Conservation (phyloP, 164 flowering plant species). For the Vitis cinerea region DNA sequence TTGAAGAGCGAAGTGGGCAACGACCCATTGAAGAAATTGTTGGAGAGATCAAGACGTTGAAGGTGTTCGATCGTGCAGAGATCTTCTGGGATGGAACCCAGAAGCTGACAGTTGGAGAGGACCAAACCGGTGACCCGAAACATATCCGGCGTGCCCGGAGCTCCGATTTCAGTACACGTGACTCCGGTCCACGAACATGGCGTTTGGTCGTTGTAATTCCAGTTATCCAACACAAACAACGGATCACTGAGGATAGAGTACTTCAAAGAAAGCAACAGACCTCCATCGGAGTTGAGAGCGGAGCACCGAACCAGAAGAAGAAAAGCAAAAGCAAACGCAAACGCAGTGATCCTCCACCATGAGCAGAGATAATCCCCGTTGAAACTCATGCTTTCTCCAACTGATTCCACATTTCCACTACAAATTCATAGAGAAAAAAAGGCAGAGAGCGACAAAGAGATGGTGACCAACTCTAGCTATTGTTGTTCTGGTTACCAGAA, state of each 20-base stretch:
- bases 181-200: slow-evolving; percentile 72
- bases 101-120: slow-evolving; percentile 46
- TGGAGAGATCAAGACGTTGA: slow-evolving; percentile 47
- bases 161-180: slow-evolving; percentile 31
- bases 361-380: slow-evolving; percentile 8
- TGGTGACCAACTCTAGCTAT: slow-evolving; percentile 25
- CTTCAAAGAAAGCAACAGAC: slow-evolving; percentile 53
- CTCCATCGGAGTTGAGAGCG: slow-evolving; percentile 54
- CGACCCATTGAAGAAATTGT: slow-evolving; percentile 54
- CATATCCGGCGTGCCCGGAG: slow-evolving; percentile 22
- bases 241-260: slow-evolving; percentile 61
- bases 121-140: slow-evolving; percentile 43
- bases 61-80: slow-evolving; percentile 41
- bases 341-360: slow-evolving; percentile 1
- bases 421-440: slow-evolving; percentile 18
- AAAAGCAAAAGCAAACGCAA: background rate
- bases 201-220: slow-evolving; percentile 51
- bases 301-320: slow-evolving; percentile 12
- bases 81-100: slow-evolving; percentile 47
- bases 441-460: slow-evolving; percentile 15
- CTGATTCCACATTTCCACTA: background rate
- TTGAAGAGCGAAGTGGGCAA: slow-evolving; percentile 43
- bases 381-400: slow-evolving; percentile 17
- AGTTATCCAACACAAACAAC: slow-evolving; percentile 36
- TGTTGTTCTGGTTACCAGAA: slow-evolving; percentile 32